Evolutionary conservation across 2,329 filamentous ascomycete species (phyloP).

Genomic region (Parafenestella ontariensis): DNA sequence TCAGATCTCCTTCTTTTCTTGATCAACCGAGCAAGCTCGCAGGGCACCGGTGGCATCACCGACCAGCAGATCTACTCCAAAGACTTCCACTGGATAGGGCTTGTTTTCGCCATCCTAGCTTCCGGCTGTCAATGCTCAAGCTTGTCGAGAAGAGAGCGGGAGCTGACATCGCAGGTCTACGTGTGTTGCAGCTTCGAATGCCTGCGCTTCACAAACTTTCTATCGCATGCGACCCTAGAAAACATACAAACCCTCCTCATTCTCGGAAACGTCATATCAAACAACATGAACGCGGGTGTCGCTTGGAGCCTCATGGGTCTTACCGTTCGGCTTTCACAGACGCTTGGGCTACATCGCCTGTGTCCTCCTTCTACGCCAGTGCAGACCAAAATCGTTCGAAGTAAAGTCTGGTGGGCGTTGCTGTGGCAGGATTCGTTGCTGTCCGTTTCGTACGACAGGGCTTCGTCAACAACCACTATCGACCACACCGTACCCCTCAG

Average conservation of each 20-base stretch:
- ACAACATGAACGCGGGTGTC: slow-evolving; percentile 70
- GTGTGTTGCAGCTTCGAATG: slow-evolving; percentile 71
- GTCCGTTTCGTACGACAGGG: slow-evolving; percentile 68
- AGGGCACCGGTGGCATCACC: slow-evolving; percentile 54
- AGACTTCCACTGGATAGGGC: slow-evolving; percentile 64
- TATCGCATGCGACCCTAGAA: slow-evolving; percentile 67
- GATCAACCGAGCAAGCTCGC: slow-evolving; percentile 56
- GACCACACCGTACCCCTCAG: slow-evolving; percentile 52
- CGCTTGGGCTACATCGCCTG: slow-evolving; percentile 65
- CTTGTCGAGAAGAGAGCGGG: slow-evolving; percentile 64
- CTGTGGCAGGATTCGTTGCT: slow-evolving; percentile 71
- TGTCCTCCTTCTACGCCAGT: slow-evolving; percentile 61
- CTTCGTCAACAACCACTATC: slow-evolving; percentile 63
- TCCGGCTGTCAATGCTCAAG: slow-evolving; percentile 68
- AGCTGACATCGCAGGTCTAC: slow-evolving; percentile 70
- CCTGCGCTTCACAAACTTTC: slow-evolving; percentile 68
- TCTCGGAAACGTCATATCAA: slow-evolving; percentile 67
- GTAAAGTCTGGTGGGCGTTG: slow-evolving; percentile 63
- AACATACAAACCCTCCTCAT: slow-evolving; percentile 68
- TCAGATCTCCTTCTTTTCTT: slow-evolving; percentile 62
- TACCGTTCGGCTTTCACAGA: slow-evolving; percentile 67
- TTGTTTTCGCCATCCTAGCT: slow-evolving; percentile 68
- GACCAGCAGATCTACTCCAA: slow-evolving; percentile 65
- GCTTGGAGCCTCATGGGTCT: slow-evolving; percentile 67
- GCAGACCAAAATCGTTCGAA: slow-evolving; percentile 51